These are phyloP conservation scores for Rhododendron kiyosumense DNA, from an alignment of 148 eudicot genomes.

Conservation along the genomic window DNA sequence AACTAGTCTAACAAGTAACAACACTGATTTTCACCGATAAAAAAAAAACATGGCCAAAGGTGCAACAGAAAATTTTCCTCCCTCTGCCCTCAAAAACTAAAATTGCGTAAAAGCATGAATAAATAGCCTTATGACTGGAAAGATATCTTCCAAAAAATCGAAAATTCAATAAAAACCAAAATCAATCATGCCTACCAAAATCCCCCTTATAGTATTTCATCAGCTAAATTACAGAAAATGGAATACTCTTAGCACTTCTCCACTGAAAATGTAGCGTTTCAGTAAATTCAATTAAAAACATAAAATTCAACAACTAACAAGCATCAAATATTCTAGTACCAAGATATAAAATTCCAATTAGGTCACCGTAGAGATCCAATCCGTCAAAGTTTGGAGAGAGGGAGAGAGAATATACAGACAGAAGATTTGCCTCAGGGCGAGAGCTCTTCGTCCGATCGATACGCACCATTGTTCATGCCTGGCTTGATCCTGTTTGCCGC, in stretches of 20 bases:
- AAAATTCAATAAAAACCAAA: neutral
- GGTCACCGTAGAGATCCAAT: neutral
- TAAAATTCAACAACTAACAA: neutral
- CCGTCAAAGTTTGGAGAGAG: neutral
- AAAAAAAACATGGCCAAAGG: neutral
- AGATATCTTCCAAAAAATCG: neutral
- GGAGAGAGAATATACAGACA: neutral
- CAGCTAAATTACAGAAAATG: neutral
- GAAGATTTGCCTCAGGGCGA: neutral
- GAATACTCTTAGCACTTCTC: neutral
- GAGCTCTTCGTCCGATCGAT: neutral
- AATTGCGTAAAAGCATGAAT: neutral
- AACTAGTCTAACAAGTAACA: no score
- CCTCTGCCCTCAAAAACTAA: neutral
- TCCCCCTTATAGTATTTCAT: neutral
- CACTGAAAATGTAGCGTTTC: neutral
- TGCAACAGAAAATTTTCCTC: neutral
- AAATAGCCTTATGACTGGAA: neutral
- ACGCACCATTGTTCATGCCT: neutral
- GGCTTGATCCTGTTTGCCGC: constrained; percentile 13
- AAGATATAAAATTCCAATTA: neutral
- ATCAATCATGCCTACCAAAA: neutral
- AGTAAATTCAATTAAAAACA: neutral
- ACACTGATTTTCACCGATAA: neutral
- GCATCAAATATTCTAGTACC: neutral